Percentiles rank a stretch among this genome's conserved stretches.
Conservation (phyloP, 75 land plant species). For the Pseudotsuga menziesii region DNA sequence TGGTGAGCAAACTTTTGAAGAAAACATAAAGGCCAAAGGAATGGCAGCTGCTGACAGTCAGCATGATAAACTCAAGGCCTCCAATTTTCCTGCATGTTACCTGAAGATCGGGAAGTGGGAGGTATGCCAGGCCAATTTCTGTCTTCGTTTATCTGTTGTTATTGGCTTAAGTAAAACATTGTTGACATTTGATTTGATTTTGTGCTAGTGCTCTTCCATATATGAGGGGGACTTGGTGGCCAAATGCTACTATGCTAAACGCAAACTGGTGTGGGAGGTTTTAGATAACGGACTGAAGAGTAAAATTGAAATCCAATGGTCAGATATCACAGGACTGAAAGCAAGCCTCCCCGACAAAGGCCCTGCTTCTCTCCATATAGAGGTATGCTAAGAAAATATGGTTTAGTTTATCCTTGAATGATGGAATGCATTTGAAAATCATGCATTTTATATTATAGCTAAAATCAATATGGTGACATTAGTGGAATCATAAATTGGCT, state of each 20-base stretch:
- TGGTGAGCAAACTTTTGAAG: constrained; percentile 1
- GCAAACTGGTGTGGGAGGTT: constrained; percentile 58
- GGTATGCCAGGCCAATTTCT: constrained; percentile 15
- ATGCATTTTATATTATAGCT: no score
- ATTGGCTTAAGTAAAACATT: neutral
- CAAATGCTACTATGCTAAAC: constrained; percentile 56
- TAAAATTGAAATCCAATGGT: constrained; percentile 55
- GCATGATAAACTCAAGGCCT: constrained; percentile 48
- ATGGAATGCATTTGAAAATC: no score
- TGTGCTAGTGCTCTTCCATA: constrained; percentile 9
- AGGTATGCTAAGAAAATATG: constrained; percentile 22
- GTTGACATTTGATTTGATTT: neutral
- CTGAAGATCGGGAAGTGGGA: constrained; percentile 53
- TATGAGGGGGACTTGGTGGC: constrained; percentile 49
- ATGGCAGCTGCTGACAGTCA: constrained; percentile 8
- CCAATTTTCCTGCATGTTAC: constrained; percentile 42
- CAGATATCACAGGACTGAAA: constrained; percentile 44
- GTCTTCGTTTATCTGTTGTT: neutral
- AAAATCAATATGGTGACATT: no score
- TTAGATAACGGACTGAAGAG: constrained; percentile 50
- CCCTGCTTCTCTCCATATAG: constrained; percentile 32
- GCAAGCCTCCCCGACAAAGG: constrained; percentile 32
- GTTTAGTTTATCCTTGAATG: no score
- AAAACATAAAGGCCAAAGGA: constrained; percentile 2
- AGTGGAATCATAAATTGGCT: no score